Conservation (phyloP, 2,329 filamentous ascomycete species). For the Fusarium sp. region DNA sequence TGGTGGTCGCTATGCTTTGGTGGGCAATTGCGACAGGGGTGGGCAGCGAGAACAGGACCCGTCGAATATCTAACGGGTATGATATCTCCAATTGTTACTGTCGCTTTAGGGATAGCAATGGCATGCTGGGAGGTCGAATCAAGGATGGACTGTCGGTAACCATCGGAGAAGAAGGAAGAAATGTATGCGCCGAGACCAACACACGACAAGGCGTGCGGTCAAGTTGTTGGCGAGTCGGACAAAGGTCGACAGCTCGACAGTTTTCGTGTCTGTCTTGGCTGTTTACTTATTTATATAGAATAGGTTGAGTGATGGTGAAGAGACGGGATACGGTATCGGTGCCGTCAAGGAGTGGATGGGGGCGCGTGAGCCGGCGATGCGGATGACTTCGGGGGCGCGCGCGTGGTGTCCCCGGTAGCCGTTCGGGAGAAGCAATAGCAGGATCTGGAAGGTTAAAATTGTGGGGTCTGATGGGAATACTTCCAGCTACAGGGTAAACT, state of each 20-base stretch:
- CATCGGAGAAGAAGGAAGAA: slow-evolving; percentile 40
- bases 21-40: slow-evolving; percentile 33
- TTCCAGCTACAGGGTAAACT: slow-evolving; percentile 24
- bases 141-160: slow-evolving; percentile 37
- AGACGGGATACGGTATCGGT: slow-evolving; percentile 23
- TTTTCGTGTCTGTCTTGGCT: slow-evolving; percentile 9
- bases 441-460: slow-evolving; percentile 29
- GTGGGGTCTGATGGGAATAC: slow-evolving; percentile 21
- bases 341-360: slow-evolving; percentile 36
- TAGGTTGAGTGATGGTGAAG: neutral
- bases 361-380: slow-evolving; percentile 47
- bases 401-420: slow-evolving; percentile 40
- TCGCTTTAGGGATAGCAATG: slow-evolving; percentile 25
- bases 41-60: neutral
- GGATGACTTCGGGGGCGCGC: slow-evolving; percentile 48
- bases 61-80: slow-evolving; percentile 11
- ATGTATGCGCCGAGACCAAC: slow-evolving; percentile 38
- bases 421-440: slow-evolving; percentile 26
- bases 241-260: slow-evolving; percentile 18
- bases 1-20: slow-evolving; percentile 26
- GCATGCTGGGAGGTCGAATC: slow-evolving; percentile 38
- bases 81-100: slow-evolving; percentile 25
- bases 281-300: neutral
- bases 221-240: slow-evolving; percentile 23
- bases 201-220: slow-evolving; percentile 32